phyloP scores from a whole-genome alignment of 73 alveolate species.

The Uronychia setigera region DNA sequence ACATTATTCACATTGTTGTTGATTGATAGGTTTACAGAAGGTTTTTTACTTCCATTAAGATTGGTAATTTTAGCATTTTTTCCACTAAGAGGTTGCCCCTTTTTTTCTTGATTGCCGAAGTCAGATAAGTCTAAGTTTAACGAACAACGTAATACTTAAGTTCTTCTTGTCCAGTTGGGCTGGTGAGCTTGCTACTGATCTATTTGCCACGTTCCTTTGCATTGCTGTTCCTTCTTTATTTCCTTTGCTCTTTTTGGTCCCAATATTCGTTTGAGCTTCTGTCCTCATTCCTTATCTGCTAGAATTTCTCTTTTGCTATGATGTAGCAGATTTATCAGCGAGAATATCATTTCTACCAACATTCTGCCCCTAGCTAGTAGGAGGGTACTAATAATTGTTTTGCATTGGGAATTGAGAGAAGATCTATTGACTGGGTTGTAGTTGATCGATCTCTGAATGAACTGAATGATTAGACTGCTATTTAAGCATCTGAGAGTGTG shows the following conservation, averaged over 20 bases:
- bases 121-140: too few species aligned
- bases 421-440: neutral
- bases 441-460: neutral
- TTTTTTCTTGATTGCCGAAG: too few species aligned
- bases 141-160: too few species aligned
- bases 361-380: neutral
- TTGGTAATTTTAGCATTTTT: neutral
- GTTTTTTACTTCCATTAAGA: neutral
- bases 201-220: neutral
- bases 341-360: neutral
- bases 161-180: too few species aligned
- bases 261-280: neutral
- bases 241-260: neutral
- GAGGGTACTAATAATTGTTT: neutral
- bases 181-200: neutral
- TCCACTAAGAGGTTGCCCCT: neutral
- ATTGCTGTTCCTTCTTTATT: neutral
- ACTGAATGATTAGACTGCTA: too few species aligned
- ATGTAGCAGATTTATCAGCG: neutral
- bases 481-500: too few species aligned
- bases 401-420: neutral
- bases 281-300: neutral
- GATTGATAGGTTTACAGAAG: constrained; percentile 21
- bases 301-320: neutral
- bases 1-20: constrained; percentile 42